Evolutionary conservation across 805 yeast genomes (phyloP).

Genomic region (Hermanozyma aechmeae): DNA sequence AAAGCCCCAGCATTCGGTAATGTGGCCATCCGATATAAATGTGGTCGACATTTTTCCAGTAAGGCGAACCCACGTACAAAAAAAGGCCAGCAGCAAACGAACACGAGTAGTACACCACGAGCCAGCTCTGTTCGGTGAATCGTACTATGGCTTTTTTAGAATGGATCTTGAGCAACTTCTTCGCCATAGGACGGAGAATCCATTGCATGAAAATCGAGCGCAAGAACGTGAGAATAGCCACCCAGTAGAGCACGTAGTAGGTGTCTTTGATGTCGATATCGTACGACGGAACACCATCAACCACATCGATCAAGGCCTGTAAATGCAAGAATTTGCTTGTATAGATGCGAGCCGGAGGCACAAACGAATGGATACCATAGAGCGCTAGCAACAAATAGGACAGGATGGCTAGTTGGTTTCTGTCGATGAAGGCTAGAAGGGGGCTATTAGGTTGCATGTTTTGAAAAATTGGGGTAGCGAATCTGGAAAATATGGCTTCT

Average conservation of each 20-base stretch:
- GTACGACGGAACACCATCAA: slow-evolving; percentile 21
- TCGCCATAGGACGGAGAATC: slow-evolving; percentile 50
- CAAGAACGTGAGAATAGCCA: slow-evolving; percentile 47
- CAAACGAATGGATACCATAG: slow-evolving; percentile 15
- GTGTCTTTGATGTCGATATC: slow-evolving; percentile 50
- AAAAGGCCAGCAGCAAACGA: slow-evolving; percentile 51
- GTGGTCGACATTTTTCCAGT: slow-evolving; percentile 47
- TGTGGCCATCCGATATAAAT: slow-evolving; percentile 73
- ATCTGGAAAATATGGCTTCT: too few relatives aligned
- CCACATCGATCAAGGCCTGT: slow-evolving; percentile 14
- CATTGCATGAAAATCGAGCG: slow-evolving; percentile 54
- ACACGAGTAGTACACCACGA: slow-evolving; percentile 45
- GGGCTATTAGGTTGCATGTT: too few relatives aligned
- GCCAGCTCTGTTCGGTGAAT: slow-evolving; percentile 87
- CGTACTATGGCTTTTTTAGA: slow-evolving; percentile 48
- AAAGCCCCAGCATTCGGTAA: slow-evolving; percentile 36
- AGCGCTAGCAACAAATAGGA: slow-evolving; percentile 17
- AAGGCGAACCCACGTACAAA: slow-evolving; percentile 49
- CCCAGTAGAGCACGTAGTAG: slow-evolving; percentile 44
- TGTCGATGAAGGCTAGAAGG: too few relatives aligned
- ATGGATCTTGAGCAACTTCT: slow-evolving; percentile 28
- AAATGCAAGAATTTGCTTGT: slow-evolving; percentile 29
- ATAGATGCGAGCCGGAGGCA: slow-evolving; percentile 11
- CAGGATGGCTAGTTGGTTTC: slow-evolving; percentile 27
- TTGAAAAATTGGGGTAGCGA: too few relatives aligned